These are phyloP conservation scores for Primulina eburnea DNA, from an alignment of 257 asterid species.

Conservation along the genomic window DNA sequence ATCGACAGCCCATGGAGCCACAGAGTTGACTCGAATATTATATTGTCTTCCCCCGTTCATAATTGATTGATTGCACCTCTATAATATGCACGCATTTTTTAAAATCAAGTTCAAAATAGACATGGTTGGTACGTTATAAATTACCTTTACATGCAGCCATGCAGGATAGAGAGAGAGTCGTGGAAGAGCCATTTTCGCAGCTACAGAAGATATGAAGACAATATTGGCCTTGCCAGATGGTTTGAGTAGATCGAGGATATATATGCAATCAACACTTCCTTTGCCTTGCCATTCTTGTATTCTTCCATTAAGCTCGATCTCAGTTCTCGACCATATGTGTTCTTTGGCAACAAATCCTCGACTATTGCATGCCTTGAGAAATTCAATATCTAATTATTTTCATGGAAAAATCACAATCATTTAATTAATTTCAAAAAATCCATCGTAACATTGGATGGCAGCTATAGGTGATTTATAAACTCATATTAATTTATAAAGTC, in stretches of 20 bases:
- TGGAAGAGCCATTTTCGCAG: conserved; percentile 35
- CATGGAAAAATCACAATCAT: no score
- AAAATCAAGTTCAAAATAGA: background rate
- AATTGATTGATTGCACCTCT: conserved; percentile 38
- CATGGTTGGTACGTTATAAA: no score
- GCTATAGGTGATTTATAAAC: no score
- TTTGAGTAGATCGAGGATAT: no score
- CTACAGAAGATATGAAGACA: conserved; percentile 47
- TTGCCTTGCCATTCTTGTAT: conserved; percentile 43
- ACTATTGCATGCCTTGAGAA: no score
- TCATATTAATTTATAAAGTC: no score
- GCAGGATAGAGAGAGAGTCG: conserved; percentile 24
- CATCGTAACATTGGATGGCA: no score
- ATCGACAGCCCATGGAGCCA: no score
- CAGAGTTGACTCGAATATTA: no score
- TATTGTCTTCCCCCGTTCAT: background rate
- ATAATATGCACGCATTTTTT: background rate
- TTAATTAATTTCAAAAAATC: no score
- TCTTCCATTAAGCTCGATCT: conserved; percentile 30
- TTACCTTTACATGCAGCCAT: conserved; percentile 40
- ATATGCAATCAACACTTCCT: no score
- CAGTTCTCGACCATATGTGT: conserved; percentile 50
- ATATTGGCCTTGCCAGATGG: conserved; percentile 42
- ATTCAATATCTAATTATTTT: no score
- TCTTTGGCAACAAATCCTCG: conserved; percentile 43